Evolutionary conservation across 257 asterid species (phyloP).

Genomic region (Gentiana dahurica): DNA sequence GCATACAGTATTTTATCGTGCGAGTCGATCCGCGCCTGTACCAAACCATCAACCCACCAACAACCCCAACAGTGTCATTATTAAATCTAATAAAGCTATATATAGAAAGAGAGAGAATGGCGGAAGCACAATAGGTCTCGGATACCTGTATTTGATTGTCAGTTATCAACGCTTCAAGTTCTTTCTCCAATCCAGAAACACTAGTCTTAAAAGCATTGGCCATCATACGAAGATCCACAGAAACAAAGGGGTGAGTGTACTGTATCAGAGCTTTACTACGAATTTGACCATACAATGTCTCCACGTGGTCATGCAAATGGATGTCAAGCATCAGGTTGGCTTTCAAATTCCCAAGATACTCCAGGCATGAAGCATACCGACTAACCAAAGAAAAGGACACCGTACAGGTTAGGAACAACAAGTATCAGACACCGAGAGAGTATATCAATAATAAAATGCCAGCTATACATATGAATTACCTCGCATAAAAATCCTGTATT

Average conservation of each 20-base stretch:
- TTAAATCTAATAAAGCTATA: too few relatives aligned
- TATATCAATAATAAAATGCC: too few relatives aligned
- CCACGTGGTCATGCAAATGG: constrained; percentile 90
- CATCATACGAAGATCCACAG: constrained; percentile 91
- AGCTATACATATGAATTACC: constrained; percentile 27
- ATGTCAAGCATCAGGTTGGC: constrained; percentile 77
- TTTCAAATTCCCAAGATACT: constrained; percentile 80
- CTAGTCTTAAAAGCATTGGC: constrained; percentile 89
- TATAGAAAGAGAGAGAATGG: too few relatives aligned
- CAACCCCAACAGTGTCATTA: too few relatives aligned
- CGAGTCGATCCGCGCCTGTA: constrained; percentile 95
- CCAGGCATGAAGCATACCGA: constrained; percentile 89
- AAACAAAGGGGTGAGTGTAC: constrained; percentile 86
- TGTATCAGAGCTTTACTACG: constrained; percentile 97
- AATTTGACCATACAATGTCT: constrained; percentile 76
- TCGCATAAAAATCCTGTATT: constrained; percentile 83
- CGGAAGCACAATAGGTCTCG: not conserved
- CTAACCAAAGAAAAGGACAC: constrained; percentile 29
- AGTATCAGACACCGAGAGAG: too few relatives aligned
- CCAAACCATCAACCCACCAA: not conserved
- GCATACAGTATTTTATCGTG: constrained; percentile 91
- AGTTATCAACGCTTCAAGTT: constrained; percentile 84
- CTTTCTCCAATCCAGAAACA: constrained; percentile 70
- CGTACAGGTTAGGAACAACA: too few relatives aligned
- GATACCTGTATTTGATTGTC: constrained; percentile 84